Percentiles rank a stretch among this genome's conserved stretches.
Evolutionary conservation across 2,329 filamentous ascomycete species (phyloP).

Genomic region (Ciborinia camelliae): DNA sequence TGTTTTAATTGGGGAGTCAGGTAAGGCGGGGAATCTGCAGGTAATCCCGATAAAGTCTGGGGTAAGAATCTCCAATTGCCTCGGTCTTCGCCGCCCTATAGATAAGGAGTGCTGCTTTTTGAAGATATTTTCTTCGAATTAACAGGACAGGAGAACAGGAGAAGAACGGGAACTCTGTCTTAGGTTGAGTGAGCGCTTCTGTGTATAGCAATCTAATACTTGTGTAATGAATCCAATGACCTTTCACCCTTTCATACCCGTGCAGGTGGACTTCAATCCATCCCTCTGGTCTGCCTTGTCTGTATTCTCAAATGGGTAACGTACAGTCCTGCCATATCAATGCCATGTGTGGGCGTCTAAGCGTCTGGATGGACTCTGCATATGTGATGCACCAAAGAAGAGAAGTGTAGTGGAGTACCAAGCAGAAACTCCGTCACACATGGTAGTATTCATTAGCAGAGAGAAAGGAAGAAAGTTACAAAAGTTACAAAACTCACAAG

Average conservation of each 20-base stretch:
- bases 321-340: too few species aligned
- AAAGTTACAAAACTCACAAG: conserved; percentile 8
- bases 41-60: conserved; percentile 21
- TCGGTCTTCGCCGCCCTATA: conserved; percentile 5
- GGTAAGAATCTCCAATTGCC: conserved; percentile 18
- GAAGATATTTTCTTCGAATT: too few species aligned
- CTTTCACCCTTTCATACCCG: too few species aligned
- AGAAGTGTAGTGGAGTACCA: background rate
- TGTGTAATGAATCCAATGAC: background rate
- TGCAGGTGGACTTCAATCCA: too few species aligned
- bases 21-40: conserved; percentile 1
- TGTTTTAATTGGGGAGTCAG: background rate
- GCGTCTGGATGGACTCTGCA: too few species aligned
- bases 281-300: background rate
- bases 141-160: too few species aligned
- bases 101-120: background rate
- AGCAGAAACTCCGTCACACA: background rate
- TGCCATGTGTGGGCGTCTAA: conserved; percentile 2
- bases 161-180: too few species aligned
- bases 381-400: conserved; percentile 4
- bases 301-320: background rate
- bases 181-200: background rate
- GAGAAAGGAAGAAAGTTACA: background rate
- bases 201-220: background rate
- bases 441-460: conserved; percentile 12